Evolutionary conservation across 129 eudicot species (phyloP), one percentile per base, ranked within the genome.

Genomic region (Silybum marianum): DNA sequence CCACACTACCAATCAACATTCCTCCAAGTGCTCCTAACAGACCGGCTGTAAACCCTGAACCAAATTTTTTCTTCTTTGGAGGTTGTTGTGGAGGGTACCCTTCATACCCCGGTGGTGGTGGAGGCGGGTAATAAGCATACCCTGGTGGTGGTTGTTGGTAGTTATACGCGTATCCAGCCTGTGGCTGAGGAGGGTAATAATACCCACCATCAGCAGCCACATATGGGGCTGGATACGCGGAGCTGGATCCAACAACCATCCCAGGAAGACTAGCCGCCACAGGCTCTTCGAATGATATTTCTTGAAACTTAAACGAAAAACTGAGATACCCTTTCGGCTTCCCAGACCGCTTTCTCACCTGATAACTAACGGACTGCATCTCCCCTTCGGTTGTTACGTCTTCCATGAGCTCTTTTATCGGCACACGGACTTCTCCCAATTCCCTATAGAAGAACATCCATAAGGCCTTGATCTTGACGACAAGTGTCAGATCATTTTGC

Each of bases 11-110:
- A 38, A 91, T 51, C 78, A 91, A 25, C 54, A 91, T 24, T 11
- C 92, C 96, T 24, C 93, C 96, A 7, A 91, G 68, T 12, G 96
- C 92, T 71, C 96, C 96, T 18, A 91, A 21, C 80, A 91, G 60
- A 32, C 93, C 93, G 1, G 96, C 91, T 28, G 91, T 93, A 38
- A 91, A 81, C 2, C 96, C 96, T 82, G 84, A 32, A 19, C 91
- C 91, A 25, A 76, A 78, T 10, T 71, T 82, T 34, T 30, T 82
- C 36, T 79, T 89, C 87, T 81, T 89, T 51, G 77, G 81, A 10
- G 92, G 86, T 77, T 83, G 76, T 12, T 71, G 83, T 0, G 85
- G 83, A 9, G 88, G 88, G 44, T 88, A 84, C 11, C 81, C 87
- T 1, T 65, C 72, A 5, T 80, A 68, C 69, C 69, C 69, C 5